These are phyloP conservation scores for Colletotrichum costaricense DNA, from an alignment of 2,329 filamentous ascomycete genomes.

Conservation along the genomic window DNA sequence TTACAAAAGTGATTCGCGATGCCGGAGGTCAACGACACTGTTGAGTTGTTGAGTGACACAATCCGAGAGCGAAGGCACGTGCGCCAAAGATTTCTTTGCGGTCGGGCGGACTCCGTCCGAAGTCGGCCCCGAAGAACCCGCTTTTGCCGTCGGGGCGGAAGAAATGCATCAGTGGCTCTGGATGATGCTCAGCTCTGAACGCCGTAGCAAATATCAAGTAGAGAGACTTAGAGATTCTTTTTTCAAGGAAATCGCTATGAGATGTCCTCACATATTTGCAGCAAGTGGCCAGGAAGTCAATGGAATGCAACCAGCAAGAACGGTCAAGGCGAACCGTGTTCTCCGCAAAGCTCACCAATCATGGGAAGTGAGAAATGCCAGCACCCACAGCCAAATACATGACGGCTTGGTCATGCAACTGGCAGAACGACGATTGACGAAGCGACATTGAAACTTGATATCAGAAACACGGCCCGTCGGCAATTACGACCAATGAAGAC, in stretches of 20 bases:
- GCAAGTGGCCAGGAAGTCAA: no score
- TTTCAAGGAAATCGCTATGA: not conserved
- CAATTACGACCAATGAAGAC: no score
- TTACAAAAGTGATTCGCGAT: not conserved
- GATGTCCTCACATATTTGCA: no score
- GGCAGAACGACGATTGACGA: no score
- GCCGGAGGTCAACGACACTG: not conserved
- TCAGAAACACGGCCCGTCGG: no score
- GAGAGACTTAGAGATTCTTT: not conserved
- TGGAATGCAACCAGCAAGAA: no score
- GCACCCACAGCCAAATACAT: no score
- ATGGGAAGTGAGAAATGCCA: no score
- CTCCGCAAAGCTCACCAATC: no score
- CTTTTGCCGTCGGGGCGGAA: not conserved
- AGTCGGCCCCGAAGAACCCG: slow-evolving; percentile 18
- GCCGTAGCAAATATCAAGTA: not conserved
- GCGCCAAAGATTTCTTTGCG: slow-evolving; percentile 18
- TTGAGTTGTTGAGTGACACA: slow-evolving; percentile 27
- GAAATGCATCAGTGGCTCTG: not conserved
- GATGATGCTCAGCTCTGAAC: not conserved
- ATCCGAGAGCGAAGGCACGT: slow-evolving; percentile 8
- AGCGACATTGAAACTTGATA: no score
- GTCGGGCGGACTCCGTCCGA: slow-evolving; percentile 31
- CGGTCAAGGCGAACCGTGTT: no score
- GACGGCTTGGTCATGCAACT: no score